Evolutionary conservation across 139 green algal genomes (phyloP), one percentile per base, ranked within the genome.

Genomic region (Chlamydomonas eustigma): DNA sequence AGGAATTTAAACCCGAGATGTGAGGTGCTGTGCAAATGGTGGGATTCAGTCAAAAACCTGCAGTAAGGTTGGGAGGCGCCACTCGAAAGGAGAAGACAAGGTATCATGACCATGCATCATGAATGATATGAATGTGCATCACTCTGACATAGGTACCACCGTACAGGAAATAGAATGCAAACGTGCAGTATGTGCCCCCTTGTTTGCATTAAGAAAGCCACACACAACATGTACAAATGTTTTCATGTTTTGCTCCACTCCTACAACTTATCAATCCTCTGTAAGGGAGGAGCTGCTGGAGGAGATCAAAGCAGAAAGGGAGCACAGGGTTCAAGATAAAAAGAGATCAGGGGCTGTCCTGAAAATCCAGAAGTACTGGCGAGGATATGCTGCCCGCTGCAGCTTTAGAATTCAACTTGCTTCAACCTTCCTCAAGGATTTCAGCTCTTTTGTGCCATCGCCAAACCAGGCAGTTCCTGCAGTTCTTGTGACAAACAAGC

Each of bases 231-330:
- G n/a, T n/a, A n/a, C n/a, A n/a, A n/a, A n/a, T n/a, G n/a, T n/a
- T n/a, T n/a, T n/a, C n/a, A n/a, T n/a, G n/a, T n/a, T n/a, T n/a
- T n/a, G n/a, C n/a, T n/a, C n/a, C n/a, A n/a, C n/a, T n/a, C n/a
- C n/a, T n/a, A n/a, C n/a, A n/a, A n/a, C n/a, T n/a, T n/a, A n/a
- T n/a, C n/a, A n/a, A n/a, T n/a, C 25, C 58, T 34, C 66, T 12
- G 6, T 32, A 50, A 85, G 79, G 72, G 79, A 88, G 31, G 79
- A 88, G 75, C 75, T 91, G 4, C 66, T 91, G 34, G 64, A 74
- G 1, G 50, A 84, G 6, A 77, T 84, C 0, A 78, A 64, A 30
- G 51, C 74, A 12, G 86, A 86, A 30, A 70, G 86, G 25, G 80
- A 66, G 38, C 80, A 63, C 2, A 75, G 86, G 8, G 76, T 39